A percentile compares a stretch with the other conserved stretches of the same genome.
These are phyloP conservation scores for Yamadazyma spencermartinsiae DNA, from an alignment of 1,139 yeast genomes.

Conservation along the genomic window DNA sequence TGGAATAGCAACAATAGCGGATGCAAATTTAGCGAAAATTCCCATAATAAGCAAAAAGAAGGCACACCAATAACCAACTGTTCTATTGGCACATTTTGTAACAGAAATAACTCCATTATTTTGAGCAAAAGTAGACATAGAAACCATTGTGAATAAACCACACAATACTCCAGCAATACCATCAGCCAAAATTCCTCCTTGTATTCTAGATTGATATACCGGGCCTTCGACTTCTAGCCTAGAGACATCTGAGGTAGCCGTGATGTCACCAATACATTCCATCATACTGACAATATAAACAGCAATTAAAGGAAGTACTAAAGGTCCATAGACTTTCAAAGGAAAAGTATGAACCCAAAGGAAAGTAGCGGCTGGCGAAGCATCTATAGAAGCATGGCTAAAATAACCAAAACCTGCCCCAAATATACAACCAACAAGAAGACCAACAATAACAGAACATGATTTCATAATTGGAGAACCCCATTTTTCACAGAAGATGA, in stretches of 20 bases:
- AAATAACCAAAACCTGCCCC: slow-evolving; percentile 89
- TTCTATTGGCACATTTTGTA: slow-evolving; percentile 82
- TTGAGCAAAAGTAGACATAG: slow-evolving; percentile 86
- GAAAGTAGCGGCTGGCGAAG: slow-evolving; percentile 77
- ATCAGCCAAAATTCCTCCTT: slow-evolving; percentile 86
- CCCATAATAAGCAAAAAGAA: slow-evolving; percentile 81
- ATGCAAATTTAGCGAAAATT: slow-evolving; percentile 80
- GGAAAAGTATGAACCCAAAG: slow-evolving; percentile 83
- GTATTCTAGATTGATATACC: slow-evolving; percentile 73
- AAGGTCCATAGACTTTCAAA: slow-evolving; percentile 71
- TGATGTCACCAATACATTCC: slow-evolving; percentile 88
- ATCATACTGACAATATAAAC: slow-evolving; percentile 75
- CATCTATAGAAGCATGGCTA: slow-evolving; percentile 47
- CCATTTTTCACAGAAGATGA: slow-evolving; percentile 72
- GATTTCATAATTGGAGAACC: slow-evolving; percentile 92
- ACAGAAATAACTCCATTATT: slow-evolving; percentile 88
- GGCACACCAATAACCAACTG: slow-evolving; percentile 85
- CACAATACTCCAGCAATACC: slow-evolving; percentile 68
- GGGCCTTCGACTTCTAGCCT: slow-evolving; percentile 77
- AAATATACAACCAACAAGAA: slow-evolving; percentile 80
- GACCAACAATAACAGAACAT: slow-evolving; percentile 80
- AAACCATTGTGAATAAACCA: slow-evolving; percentile 70
- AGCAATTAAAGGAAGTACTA: slow-evolving; percentile 77
- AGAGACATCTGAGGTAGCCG: slow-evolving; percentile 87
- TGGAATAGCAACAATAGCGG: slow-evolving; percentile 82